A percentile compares a stretch with the other conserved stretches of the same genome.
Evolutionary conservation across 1,284 basidiomycete genomes (phyloP).

Genomic region (Pseudozyma hubeiensis): DNA sequence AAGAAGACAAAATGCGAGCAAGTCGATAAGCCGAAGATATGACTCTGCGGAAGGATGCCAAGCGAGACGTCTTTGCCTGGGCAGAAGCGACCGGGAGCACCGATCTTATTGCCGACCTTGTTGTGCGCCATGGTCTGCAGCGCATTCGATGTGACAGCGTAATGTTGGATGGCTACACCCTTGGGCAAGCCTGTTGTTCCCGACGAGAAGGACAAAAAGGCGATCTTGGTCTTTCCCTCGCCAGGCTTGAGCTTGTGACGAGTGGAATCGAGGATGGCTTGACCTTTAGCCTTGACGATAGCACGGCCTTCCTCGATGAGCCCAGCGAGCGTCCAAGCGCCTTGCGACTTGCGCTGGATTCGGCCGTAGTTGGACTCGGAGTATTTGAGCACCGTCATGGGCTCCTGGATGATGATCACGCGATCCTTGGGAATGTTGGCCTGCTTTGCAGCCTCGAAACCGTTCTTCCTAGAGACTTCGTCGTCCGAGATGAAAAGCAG

Average conservation of each 20-base stretch:
- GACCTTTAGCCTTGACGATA: slow-evolving; percentile 70
- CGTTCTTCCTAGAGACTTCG: slow-evolving; percentile 70
- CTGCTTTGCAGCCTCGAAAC: slow-evolving; percentile 73
- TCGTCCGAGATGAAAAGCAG: slow-evolving; percentile 76
- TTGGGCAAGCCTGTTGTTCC: slow-evolving; percentile 70
- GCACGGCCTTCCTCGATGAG: slow-evolving; percentile 70
- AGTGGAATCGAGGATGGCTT: slow-evolving; percentile 71
- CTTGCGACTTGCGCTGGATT: slow-evolving; percentile 48
- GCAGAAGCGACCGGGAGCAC: slow-evolving; percentile 43
- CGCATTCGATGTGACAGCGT: slow-evolving; percentile 56
- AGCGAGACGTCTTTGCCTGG: slow-evolving; percentile 56
- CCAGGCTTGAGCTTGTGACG: slow-evolving; percentile 72
- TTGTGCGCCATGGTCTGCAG: slow-evolving; percentile 67
- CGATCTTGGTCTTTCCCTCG: slow-evolving; percentile 74
- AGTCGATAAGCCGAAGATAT: slow-evolving; percentile 64
- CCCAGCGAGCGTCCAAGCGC: slow-evolving; percentile 71
- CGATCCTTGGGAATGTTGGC: slow-evolving; percentile 73
- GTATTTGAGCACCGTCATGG: slow-evolving; percentile 38
- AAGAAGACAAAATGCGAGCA: slow-evolving; percentile 62
- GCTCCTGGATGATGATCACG: slow-evolving; percentile 49
- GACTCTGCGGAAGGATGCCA: slow-evolving; percentile 53
- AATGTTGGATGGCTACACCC: slow-evolving; percentile 66
- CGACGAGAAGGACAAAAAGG: slow-evolving; percentile 68
- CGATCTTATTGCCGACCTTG: slow-evolving; percentile 34
- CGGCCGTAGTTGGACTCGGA: slow-evolving; percentile 45